Conservation (phyloP, 2,329 filamentous ascomycete species). For the Fusarium oligoseptatum region DNA sequence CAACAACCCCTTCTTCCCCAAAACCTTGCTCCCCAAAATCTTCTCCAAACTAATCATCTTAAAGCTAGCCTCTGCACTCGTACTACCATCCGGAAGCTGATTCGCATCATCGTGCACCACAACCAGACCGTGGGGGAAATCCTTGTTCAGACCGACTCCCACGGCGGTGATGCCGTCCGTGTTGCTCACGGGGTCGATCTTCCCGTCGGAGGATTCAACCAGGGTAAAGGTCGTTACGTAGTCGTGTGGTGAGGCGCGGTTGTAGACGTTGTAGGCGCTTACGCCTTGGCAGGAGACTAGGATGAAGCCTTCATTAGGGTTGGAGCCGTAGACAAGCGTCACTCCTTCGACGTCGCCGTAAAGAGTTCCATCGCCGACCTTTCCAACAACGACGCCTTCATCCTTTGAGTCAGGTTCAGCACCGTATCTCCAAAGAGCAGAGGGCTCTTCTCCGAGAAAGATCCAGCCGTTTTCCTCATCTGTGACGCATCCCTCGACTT, state of each 20-base stretch:
- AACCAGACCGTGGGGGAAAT: constrained; percentile 60
- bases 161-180: constrained; percentile 66
- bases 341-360: constrained; percentile 68
- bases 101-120: constrained; percentile 69
- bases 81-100: constrained; percentile 60
- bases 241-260: constrained; percentile 61
- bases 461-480: constrained; percentile 65
- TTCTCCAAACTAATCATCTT: constrained; percentile 61
- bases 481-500: constrained; percentile 67
- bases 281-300: constrained; percentile 67
- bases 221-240: constrained; percentile 65
- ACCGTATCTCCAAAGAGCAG: constrained; percentile 65
- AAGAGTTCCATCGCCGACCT: constrained; percentile 62
- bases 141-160: constrained; percentile 56
- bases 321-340: constrained; percentile 61
- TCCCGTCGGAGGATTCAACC: constrained; percentile 54
- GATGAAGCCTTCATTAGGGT: constrained; percentile 60
- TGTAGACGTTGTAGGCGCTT: constrained; percentile 65
- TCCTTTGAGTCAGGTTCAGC: constrained; percentile 61
- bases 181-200: constrained; percentile 65
- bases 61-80: constrained; percentile 62
- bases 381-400: constrained; percentile 53
- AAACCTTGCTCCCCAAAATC: constrained; percentile 50
- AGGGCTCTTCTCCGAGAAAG: constrained; percentile 65
- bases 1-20: constrained; percentile 48